phyloP scores from a whole-genome alignment of 1,284 basidiomycete species.

The Prillingera fragicola region DNA sequence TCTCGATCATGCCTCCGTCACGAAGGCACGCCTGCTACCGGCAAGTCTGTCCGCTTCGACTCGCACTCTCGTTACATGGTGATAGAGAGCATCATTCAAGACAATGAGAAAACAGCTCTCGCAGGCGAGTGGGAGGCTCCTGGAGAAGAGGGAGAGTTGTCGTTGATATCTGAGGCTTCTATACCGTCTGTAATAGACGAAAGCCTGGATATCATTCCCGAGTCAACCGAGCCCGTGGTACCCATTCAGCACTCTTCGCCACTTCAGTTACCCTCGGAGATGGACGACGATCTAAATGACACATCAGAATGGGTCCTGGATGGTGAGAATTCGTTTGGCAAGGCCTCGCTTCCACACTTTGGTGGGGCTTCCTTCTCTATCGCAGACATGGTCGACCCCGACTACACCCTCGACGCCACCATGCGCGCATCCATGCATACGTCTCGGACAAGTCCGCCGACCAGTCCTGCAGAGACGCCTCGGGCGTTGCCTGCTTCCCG shows the following conservation, averaged over 20 bases:
- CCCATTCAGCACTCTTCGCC: slow-evolving; percentile 3
- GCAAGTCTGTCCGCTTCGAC: slow-evolving; percentile 9
- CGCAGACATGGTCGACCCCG: slow-evolving; percentile 2
- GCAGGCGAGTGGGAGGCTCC: not conserved
- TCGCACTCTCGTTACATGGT: slow-evolving; percentile 4
- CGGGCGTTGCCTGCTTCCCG: no score
- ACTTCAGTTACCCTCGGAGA: not conserved
- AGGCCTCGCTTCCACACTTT: slow-evolving; percentile 1
- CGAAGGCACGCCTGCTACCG: not conserved
- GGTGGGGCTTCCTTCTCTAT: slow-evolving; percentile 1
- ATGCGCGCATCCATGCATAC: no score
- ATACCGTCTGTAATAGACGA: not conserved
- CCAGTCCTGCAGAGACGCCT: no score
- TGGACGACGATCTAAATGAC: slow-evolving; percentile 3
- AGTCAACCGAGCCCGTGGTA: slow-evolving; percentile 1
- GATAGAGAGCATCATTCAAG: slow-evolving; percentile 6
- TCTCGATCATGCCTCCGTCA: not conserved
- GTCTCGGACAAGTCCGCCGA: no score
- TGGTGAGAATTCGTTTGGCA: not conserved
- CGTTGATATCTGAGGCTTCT: not conserved
- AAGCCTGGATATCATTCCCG: slow-evolving; percentile 1
- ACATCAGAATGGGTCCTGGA: slow-evolving; percentile 3
- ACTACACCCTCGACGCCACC: not conserved
- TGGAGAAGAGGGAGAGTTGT: not conserved
- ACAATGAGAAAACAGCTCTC: not conserved